These are phyloP conservation scores for Bryum argenteum DNA, from an alignment of 225 moss, liverwort and hornwort species.

Conservation along the genomic window DNA sequence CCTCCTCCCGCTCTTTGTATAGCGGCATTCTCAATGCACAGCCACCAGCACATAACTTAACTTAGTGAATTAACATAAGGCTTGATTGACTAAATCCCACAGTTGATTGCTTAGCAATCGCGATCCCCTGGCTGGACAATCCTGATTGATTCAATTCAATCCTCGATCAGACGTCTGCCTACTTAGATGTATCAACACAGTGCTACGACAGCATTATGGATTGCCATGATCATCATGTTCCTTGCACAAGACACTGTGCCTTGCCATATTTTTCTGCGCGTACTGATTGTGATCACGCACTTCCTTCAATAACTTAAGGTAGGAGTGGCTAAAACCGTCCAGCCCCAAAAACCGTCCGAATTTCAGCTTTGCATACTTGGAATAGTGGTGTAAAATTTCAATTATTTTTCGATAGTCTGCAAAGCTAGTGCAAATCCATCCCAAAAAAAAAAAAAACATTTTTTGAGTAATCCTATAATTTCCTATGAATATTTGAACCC, in stretches of 20 bases:
- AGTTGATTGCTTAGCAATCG: constrained; percentile 9
- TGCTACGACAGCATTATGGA: background rate
- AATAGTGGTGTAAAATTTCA: too few relatives aligned
- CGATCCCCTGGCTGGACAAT: background rate
- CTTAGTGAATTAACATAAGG: background rate
- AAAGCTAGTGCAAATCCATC: too few relatives aligned
- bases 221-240: background rate
- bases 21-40: constrained; percentile 17
- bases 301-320: background rate
- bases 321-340: too few relatives aligned
- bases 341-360: too few relatives aligned
- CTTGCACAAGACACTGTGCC: background rate
- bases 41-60: too few relatives aligned
- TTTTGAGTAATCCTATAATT: too few relatives aligned
- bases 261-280: background rate
- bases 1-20: background rate
- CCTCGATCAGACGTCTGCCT: too few relatives aligned
- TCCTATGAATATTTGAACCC: too few relatives aligned
- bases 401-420: too few relatives aligned
- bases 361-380: too few relatives aligned
- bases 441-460: too few relatives aligned
- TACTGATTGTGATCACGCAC: background rate
- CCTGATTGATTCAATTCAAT: constrained; percentile 10
- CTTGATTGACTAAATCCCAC: constrained; percentile 17
- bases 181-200: background rate